Conservation (phyloP, 139 green algal genomes). For the Auxenochlorella pyrenoidosa region DNA sequence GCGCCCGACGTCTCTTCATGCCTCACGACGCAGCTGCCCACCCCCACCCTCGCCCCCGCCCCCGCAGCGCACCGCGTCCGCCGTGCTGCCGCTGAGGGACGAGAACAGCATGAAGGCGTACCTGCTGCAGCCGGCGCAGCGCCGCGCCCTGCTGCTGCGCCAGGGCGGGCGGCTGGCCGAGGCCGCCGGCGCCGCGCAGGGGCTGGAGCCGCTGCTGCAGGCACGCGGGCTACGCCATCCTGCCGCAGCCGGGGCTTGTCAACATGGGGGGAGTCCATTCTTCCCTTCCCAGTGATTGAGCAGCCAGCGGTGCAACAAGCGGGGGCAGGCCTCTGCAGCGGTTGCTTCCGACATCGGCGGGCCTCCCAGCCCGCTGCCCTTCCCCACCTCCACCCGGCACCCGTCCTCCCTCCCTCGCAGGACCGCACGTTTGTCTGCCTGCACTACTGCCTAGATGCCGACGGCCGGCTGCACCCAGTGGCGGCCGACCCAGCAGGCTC, state of each 20-base stretch:
- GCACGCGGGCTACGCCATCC: not conserved
- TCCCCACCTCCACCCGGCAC: not conserved
- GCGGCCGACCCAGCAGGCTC: not conserved
- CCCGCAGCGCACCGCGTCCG: constrained; percentile 25
- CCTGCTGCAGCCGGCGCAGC: constrained; percentile 37
- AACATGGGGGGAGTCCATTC: too few relatives aligned
- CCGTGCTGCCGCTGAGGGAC: constrained; percentile 26
- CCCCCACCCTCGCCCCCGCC: not conserved
- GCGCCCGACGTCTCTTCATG: too few relatives aligned
- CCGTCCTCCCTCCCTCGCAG: not conserved
- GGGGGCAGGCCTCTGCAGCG: too few relatives aligned
- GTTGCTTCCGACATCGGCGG: too few relatives aligned
- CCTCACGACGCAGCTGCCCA: not conserved
- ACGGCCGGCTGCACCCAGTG: constrained; percentile 20
- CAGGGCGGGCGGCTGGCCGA: not conserved
- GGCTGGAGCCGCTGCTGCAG: constrained; percentile 38
- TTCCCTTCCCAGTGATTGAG: too few relatives aligned
- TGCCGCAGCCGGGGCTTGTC: not conserved
- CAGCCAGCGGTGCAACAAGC: too few relatives aligned
- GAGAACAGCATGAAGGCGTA: constrained; percentile 56
- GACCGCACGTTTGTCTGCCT: constrained; percentile 58
- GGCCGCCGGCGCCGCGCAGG: not conserved
- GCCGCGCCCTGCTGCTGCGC: constrained; percentile 25
- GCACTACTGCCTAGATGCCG: constrained; percentile 41
- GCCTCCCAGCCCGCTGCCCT: too few relatives aligned